phyloP scores from a whole-genome alignment of 768 basidiomycete species.

The Agrocybe pediades region DNA sequence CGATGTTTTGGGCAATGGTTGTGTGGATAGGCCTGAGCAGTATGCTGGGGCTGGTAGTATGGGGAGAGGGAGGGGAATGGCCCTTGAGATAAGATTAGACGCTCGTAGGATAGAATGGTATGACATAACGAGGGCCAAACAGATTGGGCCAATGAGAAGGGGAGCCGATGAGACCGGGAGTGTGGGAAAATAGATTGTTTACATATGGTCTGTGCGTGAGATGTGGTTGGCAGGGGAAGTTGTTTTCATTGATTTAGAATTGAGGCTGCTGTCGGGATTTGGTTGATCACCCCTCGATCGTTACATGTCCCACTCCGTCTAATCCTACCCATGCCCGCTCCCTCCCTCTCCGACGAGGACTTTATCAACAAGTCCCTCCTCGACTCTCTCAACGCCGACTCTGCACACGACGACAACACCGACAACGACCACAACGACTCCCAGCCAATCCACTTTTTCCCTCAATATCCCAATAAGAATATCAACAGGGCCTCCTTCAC shows the following conservation, averaged over 20 bases:
- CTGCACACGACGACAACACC: slow-evolving; percentile 76
- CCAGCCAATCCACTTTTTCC: slow-evolving; percentile 42
- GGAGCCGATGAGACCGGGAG: slow-evolving; percentile 25
- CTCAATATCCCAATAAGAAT: slow-evolving; percentile 7
- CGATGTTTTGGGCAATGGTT: slow-evolving; percentile 29
- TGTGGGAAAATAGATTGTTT: slow-evolving; percentile 40
- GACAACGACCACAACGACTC: slow-evolving; percentile 52
- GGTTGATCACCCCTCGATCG: slow-evolving; percentile 41
- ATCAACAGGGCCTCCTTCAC: slow-evolving; percentile 35
- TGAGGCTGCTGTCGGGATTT: slow-evolving; percentile 23
- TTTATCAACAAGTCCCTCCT: slow-evolving; percentile 84
- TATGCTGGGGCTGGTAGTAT: slow-evolving; percentile 27
- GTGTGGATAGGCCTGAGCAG: slow-evolving; percentile 27
- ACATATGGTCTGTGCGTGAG: slow-evolving; percentile 50
- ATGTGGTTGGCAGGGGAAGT: slow-evolving; percentile 26
- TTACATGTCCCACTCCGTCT: slow-evolving; percentile 35
- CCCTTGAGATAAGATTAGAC: neutral
- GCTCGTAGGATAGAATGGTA: no score
- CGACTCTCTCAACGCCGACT: slow-evolving; percentile 82
- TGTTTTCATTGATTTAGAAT: slow-evolving; percentile 27
- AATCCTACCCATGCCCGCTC: slow-evolving; percentile 24
- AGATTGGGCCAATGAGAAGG: slow-evolving; percentile 18
- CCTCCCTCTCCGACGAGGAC: slow-evolving; percentile 66
- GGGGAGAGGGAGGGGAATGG: slow-evolving; percentile 16
- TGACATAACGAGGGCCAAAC: neutral